Base-by-base conservation (phyloP, 768 basidiomycete species). In the Gloeostereum incarnatum region DNA sequence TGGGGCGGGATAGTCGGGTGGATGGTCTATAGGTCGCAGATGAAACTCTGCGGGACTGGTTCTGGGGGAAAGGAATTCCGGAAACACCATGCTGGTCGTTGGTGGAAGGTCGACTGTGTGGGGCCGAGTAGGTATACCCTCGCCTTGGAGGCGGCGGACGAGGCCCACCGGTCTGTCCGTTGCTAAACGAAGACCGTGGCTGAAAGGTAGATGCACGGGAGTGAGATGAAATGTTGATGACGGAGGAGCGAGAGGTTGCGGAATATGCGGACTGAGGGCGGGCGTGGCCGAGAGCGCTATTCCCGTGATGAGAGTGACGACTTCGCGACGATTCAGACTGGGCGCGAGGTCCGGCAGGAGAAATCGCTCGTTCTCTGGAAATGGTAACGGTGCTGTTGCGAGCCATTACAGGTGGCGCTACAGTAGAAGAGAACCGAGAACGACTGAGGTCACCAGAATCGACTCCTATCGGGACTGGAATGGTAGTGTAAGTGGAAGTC, bases 261-360 rank as follows among this genome's bases (percentile, higher is more conserved):
- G 26, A 14, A 29, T 14, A 8, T 30, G 29, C 29, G 13, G 13
- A 17, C 21, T 34, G 33, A 18, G 10, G 32, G 33, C 14, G 9
- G 26, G 9, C 9, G 26, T 29, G n/a, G n/a, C n/a, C n/a, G 25
- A 14, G 17, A 26, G 18, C 34, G 35, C 7, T 33, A 17, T 17
- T 33, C 31, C 18, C 11, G 31, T n/a, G n/a, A n/a, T n/a, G n/a
- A n/a, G n/a, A n/a, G n/a, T n/a, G n/a, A n/a, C 34, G 19, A 41
- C 40, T 22, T n/a, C 20, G 14, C n/a, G n/a, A n/a, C n/a, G n/a
- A n/a, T n/a, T n/a, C n/a, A n/a, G n/a, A 29, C 26, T 8, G 23
- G 10, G 65, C 55, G 3, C 75, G 66, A 5, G 75, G 73, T 11
- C 73, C 74, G 16, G 60, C 57, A n/a, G 73, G 73, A 16, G 71